Conservation (phyloP, 2,329 filamentous ascomycete species). For the Endoconidiophora polonica region DNA sequence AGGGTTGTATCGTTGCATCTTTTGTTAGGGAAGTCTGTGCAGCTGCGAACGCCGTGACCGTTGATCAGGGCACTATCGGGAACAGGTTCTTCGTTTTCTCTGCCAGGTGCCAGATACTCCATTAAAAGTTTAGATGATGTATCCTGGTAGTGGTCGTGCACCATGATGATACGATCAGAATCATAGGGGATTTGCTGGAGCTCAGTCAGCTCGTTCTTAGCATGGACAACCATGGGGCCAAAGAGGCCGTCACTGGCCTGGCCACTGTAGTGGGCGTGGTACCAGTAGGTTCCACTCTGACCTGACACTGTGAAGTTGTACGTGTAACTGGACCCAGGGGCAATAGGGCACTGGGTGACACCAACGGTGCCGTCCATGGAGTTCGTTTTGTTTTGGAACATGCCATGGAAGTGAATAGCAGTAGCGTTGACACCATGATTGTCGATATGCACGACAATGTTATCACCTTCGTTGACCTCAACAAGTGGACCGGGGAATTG, state of each 20-base stretch:
- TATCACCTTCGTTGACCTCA: slow-evolving; percentile 57
- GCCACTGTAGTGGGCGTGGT: slow-evolving; percentile 48
- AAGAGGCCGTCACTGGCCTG: slow-evolving; percentile 55
- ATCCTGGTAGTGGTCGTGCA: slow-evolving; percentile 62
- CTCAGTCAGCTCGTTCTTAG: slow-evolving; percentile 25
- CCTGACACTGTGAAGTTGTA: slow-evolving; percentile 49
- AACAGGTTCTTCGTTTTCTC: slow-evolving; percentile 46
- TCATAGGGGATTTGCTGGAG: slow-evolving; percentile 17
- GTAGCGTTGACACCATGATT: slow-evolving; percentile 52
- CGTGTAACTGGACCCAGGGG: slow-evolving; percentile 42
- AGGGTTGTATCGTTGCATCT: slow-evolving; percentile 28
- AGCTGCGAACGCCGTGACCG: slow-evolving; percentile 25
- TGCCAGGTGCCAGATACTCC: slow-evolving; percentile 36
- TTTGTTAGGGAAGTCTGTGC: slow-evolving; percentile 22
- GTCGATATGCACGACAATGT: slow-evolving; percentile 48
- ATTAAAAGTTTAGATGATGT: slow-evolving; percentile 31
- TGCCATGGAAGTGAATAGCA: slow-evolving; percentile 59
- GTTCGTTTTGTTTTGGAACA: slow-evolving; percentile 61
- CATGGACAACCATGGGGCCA: slow-evolving; percentile 50
- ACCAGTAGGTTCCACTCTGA: slow-evolving; percentile 36
- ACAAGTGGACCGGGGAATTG: slow-evolving; percentile 59
- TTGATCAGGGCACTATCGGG: slow-evolving; percentile 51
- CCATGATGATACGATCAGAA: slow-evolving; percentile 43
- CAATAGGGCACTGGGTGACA: slow-evolving; percentile 50
- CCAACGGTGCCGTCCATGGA: slow-evolving; percentile 54